Base-by-base conservation (phyloP, 805 yeast species). In the Lipomyces chichibuensis region DNA sequence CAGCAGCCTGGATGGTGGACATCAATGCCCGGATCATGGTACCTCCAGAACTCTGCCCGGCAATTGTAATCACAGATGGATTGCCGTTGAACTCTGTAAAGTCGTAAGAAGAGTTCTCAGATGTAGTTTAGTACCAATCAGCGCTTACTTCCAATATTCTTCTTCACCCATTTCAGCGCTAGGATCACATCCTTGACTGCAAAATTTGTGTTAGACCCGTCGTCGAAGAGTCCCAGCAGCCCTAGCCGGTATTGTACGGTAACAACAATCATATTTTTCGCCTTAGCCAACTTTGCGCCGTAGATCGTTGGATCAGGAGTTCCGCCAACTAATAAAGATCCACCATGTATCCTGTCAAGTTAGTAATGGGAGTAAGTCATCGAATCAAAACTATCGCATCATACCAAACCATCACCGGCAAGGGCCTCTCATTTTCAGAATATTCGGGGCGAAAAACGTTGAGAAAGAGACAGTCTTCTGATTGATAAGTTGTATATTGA, bases 301-400 rank as follows among this genome's bases (percentile, higher is more conserved):
- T 73, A 68, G 59, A 74, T 71, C 7, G 70, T 65, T 3, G 74
- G 72, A 54, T 73, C 75, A n/a, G 74, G 65, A 33, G 64, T 73
- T 57, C 77, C 70, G 13, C 81, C 80, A 27, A 71, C 71, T 3
- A 62, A 25, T 61, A 75, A 77, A 1, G 79, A 76, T 43, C 82
- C 82, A 14, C 82, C 82, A 63, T 78, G 79, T 51, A 79, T 73
- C 77, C 79, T 78, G n/a, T 75, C 69, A 54, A 72, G 72, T 11
- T 77, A 78, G 1, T 79, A 77, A n/a, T 25, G 1, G 3, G 46
- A 1, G 39, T 56, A 25, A 29, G 33, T 25, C 2, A 23, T 29
- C 29, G 7, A 52, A 23, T 11, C 17, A 23, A 52, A 8, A 59
- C 27, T n/a, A n/a, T n/a, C 8, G 49, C 20, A 13, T 13, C 62